Base-by-base conservation (phyloP, 768 basidiomycete species). In the Boletus vinaceobasis region DNA sequence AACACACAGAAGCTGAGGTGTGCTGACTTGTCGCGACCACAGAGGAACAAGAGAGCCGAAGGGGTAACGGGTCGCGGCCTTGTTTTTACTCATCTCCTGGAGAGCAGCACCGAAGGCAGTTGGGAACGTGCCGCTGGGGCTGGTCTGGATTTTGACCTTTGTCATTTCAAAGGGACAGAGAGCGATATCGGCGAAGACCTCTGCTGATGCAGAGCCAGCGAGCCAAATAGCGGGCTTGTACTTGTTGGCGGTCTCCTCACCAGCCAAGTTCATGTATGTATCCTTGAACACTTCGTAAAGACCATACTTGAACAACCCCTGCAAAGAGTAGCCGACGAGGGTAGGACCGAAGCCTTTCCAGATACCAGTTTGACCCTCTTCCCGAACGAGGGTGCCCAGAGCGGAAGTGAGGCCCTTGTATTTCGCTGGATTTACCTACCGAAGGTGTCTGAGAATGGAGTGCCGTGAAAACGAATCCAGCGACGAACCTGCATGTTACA, bases 211-310 rank as follows among this genome's bases (percentile, higher is more conserved):
- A 58, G 94, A 94, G 70, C 88, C 91, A 40, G 87, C 91, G 60
- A 93, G 84, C 91, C 94, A 97, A 75, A 97, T 93, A 56, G 81
- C 79, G 61, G 87, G 86, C 77, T 91, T 91, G 83, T 90, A 92
- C 62, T 91, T 84, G 58, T 79, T 72, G 37, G 89, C 70, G 29
- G 80, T 75, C 70, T 92, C 89, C 74, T 94, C 86, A 50, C 94
- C 94, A 60, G 91, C 86, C 60, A 87, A 72, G 81, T 94, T 93
- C 80, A 85, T 85, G 82, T 94, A 94, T 56, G 71, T 61, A 73
- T 97, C 93, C 81, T 95, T 97, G 89, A 95, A 97, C 70, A 89
- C 72, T 75, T 97, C 94, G 73, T 96, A 97, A 72, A 95, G 90
- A 78, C 94, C 94, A 74, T 92, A 97, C 77, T 98, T 98, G 87